Base-by-base conservation (phyloP, 1,284 basidiomycete species). In the Exobasidium rhododendri region DNA sequence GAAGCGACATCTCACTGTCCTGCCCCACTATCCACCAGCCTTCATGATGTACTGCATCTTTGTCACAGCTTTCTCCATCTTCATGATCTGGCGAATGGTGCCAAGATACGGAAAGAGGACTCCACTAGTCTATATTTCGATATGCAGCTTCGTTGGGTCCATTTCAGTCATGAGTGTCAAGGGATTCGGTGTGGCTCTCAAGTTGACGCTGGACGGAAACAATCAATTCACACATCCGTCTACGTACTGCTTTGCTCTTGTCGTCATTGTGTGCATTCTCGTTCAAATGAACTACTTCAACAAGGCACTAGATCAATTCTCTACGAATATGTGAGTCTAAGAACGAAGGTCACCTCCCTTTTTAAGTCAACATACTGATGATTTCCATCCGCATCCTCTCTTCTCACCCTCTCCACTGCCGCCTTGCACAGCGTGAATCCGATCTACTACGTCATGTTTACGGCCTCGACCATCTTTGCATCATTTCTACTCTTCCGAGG, bases 271-370 rank as follows among this genome's bases (percentile, higher is more conserved):
- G 2, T 97, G 92, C 82, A 97, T 98, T 75, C 78, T 96, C 57
- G 86, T 96, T 1, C 94, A 97, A 82, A 94, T 96, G 91, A 94
- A 97, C 83, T 98, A 96, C 83, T 97, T 97, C 83, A 98, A 97
- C 85, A 97, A 97, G 80, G 96, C 94, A 0, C 85, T 98, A 58
- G 94, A 97, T 79, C 91, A 89, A 1, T 98, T 97, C 81, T 93
- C 92, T 3, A 97, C 94, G 49, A 98, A 97, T 78, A 91, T 97
- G 35, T 40, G 35, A 40, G 35, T 40, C 7, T 40, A 17, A 7
- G 7, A 40, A 91, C 93, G 84, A n/a, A 72, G 92, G 85, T 20
- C 53, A 2, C n/a, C 7, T 22, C 26, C 4, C 10, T 20, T 20
- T 6, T 10, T 4, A 4, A 13, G 35, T n/a, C 13, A 3, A 13